Evolutionary conservation across 352 stramenopile genomes (phyloP).

Genomic region (Phytophthora constricta): DNA sequence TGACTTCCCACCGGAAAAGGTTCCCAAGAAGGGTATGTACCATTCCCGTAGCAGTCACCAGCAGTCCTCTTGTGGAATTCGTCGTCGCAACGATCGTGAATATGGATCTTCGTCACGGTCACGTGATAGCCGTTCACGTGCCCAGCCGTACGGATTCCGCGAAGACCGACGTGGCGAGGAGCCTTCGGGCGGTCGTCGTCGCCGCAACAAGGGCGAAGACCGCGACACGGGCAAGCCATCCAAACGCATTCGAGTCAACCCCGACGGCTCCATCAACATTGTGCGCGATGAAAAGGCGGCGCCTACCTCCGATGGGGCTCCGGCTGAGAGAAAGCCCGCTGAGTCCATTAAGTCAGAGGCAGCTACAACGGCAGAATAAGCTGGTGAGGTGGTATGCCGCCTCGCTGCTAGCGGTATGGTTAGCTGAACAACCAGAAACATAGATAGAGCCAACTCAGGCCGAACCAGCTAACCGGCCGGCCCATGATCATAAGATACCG

Average conservation of each 20-base stretch:
- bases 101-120: slow-evolving; percentile 43
- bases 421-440: slow-evolving; percentile 12
- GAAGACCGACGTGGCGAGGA: slow-evolving; percentile 43
- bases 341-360: slow-evolving; percentile 26
- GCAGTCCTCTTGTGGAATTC: slow-evolving; percentile 22
- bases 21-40: slow-evolving; percentile 66
- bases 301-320: slow-evolving; percentile 3
- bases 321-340: slow-evolving; percentile 18
- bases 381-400: slow-evolving; percentile 2
- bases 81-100: slow-evolving; percentile 33
- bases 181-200: slow-evolving; percentile 23
- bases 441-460: slow-evolving; percentile 22
- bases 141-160: slow-evolving; percentile 54
- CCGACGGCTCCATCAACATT: slow-evolving; percentile 69
- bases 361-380: slow-evolving; percentile 29
- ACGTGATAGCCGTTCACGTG: slow-evolving; percentile 23
- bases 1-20: slow-evolving; percentile 84
- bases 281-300: slow-evolving; percentile 37
- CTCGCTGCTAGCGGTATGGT: slow-evolving; percentile 19
- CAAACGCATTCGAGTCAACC: slow-evolving; percentile 63
- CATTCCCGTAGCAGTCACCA: slow-evolving; percentile 57
- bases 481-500: slow-evolving; percentile 27
- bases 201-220: slow-evolving; percentile 31
- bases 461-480: slow-evolving; percentile 1
- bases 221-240: slow-evolving; percentile 55